Base-by-base conservation (phyloP, 176 grass and related monocot genomes). In the sorghum (Sorghum bicolor) region DNA sequence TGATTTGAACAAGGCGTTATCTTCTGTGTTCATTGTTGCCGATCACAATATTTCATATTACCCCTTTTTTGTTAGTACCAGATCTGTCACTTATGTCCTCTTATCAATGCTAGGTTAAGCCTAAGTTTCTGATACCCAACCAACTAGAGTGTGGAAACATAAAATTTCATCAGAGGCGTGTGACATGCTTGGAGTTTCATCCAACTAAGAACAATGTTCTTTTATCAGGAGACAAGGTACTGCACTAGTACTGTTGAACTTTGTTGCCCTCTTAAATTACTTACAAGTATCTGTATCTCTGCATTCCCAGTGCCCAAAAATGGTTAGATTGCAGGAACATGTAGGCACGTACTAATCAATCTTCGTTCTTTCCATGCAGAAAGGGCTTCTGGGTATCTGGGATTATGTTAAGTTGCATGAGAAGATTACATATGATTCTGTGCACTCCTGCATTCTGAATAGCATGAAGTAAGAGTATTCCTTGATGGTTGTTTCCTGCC, bases 191-290 rank as follows among this genome's bases (percentile, higher is more conserved):
- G 87, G 93, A 98, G 70, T 98, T 98, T 84, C 96, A 98, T 91
- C 91, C 96, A 33, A 93, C 87, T 62, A 95, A 73, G 80, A 87
- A 85, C 64, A 88, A 88, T 40, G 86, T 95, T 83, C 82, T 98
- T 88, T 86, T 98, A 79, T 98, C 91, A 6, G 91, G 96, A 87
- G 96, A 98, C 15, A 98, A 98, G 93, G 96, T 98, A 90, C 83
- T 70, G 1, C 66, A 43, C 40, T 61, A 31, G 37, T 85, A 37
- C 44, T 10, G 64, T 20, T 53, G 29, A 50, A 72, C 37, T 70
- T 30, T 72, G 63, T 61, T 78, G 13, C 26, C 34, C n/a, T 57
- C 5, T 74, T 87, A 84, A 44, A 74, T 77, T 65, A 44, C 5
- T 70, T 70, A 6, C 4, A 68, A 69, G 2, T 80, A 39, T 70